Evolutionary conservation across 176 grass and related monocot species (phyloP).

Genomic region (Echinochloa phyllopogon): DNA sequence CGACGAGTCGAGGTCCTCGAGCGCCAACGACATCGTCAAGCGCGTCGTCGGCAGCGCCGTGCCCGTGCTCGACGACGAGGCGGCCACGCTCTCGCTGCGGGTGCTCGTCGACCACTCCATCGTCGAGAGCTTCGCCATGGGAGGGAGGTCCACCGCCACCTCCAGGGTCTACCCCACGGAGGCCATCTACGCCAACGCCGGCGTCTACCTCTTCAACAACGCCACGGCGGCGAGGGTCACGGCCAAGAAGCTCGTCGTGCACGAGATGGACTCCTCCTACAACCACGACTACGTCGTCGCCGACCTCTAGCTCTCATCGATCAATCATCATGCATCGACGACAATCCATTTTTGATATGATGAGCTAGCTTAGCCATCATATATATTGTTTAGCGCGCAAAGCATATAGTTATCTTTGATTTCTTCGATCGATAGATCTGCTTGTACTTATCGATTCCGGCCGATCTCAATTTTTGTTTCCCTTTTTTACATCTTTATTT

Average conservation of each 20-base stretch:
- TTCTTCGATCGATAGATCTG: neutral
- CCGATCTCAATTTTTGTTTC: constrained; percentile 7
- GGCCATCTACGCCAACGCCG: constrained; percentile 74
- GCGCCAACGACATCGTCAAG: constrained; percentile 82
- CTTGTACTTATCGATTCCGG: neutral
- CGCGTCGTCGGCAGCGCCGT: constrained; percentile 74
- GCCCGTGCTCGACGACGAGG: constrained; percentile 69
- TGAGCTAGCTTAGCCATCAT: no score
- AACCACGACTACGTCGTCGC: constrained; percentile 56
- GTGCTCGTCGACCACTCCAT: constrained; percentile 96
- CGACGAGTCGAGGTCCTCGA: constrained; percentile 83
- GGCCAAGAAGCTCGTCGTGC: constrained; percentile 57
- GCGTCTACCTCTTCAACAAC: constrained; percentile 90
- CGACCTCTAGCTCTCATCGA: neutral
- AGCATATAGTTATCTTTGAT: no score
- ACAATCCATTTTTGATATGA: no score
- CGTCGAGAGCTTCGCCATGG: constrained; percentile 84
- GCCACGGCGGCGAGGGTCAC: constrained; percentile 62
- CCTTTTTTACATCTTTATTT: neutral
- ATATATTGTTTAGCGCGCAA: no score
- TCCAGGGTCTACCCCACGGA: constrained; percentile 90
- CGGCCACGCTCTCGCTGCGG: constrained; percentile 48
- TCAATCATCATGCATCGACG: no score
- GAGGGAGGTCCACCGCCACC: constrained; percentile 64
- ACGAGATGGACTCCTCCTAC: constrained; percentile 81